Base-by-base conservation (phyloP, 2,329 filamentous ascomycete species). In the Ceratocystis albifundus region DNA sequence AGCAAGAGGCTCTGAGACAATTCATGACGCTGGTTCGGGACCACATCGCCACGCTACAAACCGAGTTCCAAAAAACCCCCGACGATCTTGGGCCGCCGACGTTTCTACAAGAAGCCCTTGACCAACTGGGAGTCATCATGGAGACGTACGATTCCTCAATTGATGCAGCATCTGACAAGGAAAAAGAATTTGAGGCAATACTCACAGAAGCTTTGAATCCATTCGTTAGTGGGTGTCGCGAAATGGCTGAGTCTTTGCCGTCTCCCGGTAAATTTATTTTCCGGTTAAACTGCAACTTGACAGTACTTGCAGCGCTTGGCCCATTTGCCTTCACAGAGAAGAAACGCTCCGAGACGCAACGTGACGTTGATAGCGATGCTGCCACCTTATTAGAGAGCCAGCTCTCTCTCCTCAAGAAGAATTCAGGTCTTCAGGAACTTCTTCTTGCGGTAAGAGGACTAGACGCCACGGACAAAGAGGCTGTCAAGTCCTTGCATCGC, bases 141-240 rank as follows among this genome's bases (percentile, higher is more conserved):
- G 89, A 88, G 73, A 94, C 88, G 22, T 93, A 92, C 72, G 90
- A 96, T 70, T 88, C 88, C 1, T 96, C 92, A 0, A 78, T 94
- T 28, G 83, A 86, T 1, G 76, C 82, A 2, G 76, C 79, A 0
- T 76, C 80, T 7, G 80, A 84, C 68, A 79, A 82, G 63, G 86
- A 87, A 69, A 81, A 83, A 48, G 86, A 85, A 46, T 96, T 96
- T 71, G 82, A 88, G 61, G 82, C 85, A 4, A 85, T 96, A 22
- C 78, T 96, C 20, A 79, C 80, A 50, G 89, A 93, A 71, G 87
- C 90, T 0, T 84, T 97, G 45, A 89, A 96, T 70, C 93, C 94
- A 0, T 96, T 94, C 75, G 77, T 97, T 57, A 79, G 83, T 15
- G 85, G 84, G n/a, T 90, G 88, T 72, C 82, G 87, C 68, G 86